Evolutionary conservation across 2,329 filamentous ascomycete species (phyloP), one percentile per base, ranked within the genome.

Genomic region (Colletotrichum chrysophilum): DNA sequence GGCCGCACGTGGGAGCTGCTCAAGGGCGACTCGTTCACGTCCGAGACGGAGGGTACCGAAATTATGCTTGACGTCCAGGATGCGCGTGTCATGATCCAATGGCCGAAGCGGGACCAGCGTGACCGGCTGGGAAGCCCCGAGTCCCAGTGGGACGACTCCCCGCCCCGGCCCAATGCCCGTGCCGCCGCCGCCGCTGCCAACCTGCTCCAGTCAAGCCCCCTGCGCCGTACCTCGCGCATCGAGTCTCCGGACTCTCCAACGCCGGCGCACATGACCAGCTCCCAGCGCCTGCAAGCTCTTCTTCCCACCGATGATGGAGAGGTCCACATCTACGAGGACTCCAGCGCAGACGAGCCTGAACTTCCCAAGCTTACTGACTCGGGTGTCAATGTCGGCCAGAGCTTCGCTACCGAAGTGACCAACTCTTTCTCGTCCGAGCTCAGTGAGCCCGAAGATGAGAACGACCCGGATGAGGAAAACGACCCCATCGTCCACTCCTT

Each of bases 41-140:
- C 96, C 74, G 95, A 98, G 85, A 96, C 96, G 34, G 95, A 96
- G 82, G 92, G 93, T 78, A 93, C 93, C 21, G 96, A 98, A 81
- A 96, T 99, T 83, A 97, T 99, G 92, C 88, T 99, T 78, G 96
- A 98, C 83, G 96, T 98, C 56, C 95, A 98, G 81, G 96, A 98
- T 82, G 93, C 96, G 70, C 94, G 97, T 77, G 95, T 98, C 60
- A 89, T 98, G 84, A 88, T 99, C 77, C 92, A 93, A 82, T 98
- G 97, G 96, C 97, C 97, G 60, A 91, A 86, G 84, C 89, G 82
- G 86, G 90, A 85, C 38, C 80, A 86, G 84, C 87, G 82, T 84
- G 89, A 85, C 79, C 85, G 82, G 74, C 81, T 85, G 80, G 90
- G 86, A 30, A 87, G 87, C 76, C 86, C 91, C 76, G 93, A 95